Evolutionary conservation across 2,329 filamentous ascomycete genomes (phyloP), one percentile per base, ranked within the genome.

Genomic region (Ophiostoma ulmi): DNA sequence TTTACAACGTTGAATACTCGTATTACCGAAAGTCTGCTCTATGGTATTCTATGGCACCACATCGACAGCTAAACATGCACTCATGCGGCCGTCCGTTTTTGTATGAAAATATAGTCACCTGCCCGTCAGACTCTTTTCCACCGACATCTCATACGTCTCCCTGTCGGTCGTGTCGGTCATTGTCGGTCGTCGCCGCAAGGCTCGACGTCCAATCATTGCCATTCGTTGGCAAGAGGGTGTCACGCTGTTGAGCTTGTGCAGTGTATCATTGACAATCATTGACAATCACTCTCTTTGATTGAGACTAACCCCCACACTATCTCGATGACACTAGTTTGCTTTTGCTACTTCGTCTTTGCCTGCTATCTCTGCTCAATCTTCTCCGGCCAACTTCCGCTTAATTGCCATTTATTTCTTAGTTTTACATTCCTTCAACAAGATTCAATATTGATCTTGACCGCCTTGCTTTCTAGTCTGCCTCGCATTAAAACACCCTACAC

Each of bases 281-380:
- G 14, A 20, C 44, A 5, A 48, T 48, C 44, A 17, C 20, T 17
- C 14, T 20, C 41, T 20, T 20, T 48, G 14, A 63, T 65, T 8
- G 44, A 61, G 26, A 38, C 70, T 71, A 69, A 71, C 70, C 70
- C 70, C 70, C 70, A 71, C 70, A 71, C 70, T 71, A 71, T 70
- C 69, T 31, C n/a, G 52, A 58, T 69, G 64, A 39, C 64, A 39
- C 31, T n/a, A 39, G 31, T 52, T 63, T 11, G 26, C 52, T 58
- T 58, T 26, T 58, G 7, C 22, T 58, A 58, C 48, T 55, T 22
- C 4, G n/a, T 13, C 48, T 14, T 55, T 55, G 6, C 48, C n/a
- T 58, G n/a, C 52, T 26, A 26, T 58, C 44, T 44, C 7, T 58
- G 20, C 52, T 58, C 52, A 26, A 6, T 48, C 44, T 3, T 48